A percentile compares a stretch with the other conserved stretches of the same genome.
Conservation (phyloP, 495 filamentous ascomycete species). For the Aspergillus sclerotioniger region DNA sequence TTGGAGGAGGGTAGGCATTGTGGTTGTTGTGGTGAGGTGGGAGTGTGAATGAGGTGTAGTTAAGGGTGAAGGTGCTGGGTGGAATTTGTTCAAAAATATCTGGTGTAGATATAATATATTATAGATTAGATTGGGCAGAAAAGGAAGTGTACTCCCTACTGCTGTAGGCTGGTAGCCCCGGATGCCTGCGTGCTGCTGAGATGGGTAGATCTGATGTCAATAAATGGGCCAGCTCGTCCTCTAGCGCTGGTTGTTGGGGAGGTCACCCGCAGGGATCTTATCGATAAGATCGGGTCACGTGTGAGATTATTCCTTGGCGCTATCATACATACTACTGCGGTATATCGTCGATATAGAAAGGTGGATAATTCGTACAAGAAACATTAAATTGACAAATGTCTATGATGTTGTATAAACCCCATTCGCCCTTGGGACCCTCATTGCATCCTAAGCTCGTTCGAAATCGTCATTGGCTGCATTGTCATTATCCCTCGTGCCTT, state of each 20-base stretch:
- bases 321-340: too few species aligned
- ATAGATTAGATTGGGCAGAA: too few species aligned
- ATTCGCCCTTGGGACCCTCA: slow-evolving; percentile 15
- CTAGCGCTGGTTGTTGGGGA: slow-evolving; percentile 3
- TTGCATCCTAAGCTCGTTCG: slow-evolving; percentile 44
- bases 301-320: not conserved
- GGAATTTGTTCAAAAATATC: not conserved
- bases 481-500: slow-evolving; percentile 28
- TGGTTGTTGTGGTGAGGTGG: slow-evolving; percentile 2
- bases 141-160: not conserved
- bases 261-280: slow-evolving; percentile 7
- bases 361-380: slow-evolving; percentile 4
- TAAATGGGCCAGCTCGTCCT: slow-evolving; percentile 3
- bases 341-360: too few species aligned
- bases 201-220: slow-evolving; percentile 6
- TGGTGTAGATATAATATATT: too few species aligned
- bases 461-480: slow-evolving; percentile 47
- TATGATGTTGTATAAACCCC: slow-evolving; percentile 21
- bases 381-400: slow-evolving; percentile 11
- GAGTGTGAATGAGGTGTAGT: not conserved
- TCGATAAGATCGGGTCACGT: slow-evolving; percentile 15
- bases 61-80: not conserved
- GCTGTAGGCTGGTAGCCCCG: not conserved
- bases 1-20: slow-evolving; percentile 59
- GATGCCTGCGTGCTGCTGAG: not conserved